These are phyloP conservation scores for Alternaria incomplexa DNA, from an alignment of 2,329 filamentous ascomycete genomes.

Conservation along the genomic window DNA sequence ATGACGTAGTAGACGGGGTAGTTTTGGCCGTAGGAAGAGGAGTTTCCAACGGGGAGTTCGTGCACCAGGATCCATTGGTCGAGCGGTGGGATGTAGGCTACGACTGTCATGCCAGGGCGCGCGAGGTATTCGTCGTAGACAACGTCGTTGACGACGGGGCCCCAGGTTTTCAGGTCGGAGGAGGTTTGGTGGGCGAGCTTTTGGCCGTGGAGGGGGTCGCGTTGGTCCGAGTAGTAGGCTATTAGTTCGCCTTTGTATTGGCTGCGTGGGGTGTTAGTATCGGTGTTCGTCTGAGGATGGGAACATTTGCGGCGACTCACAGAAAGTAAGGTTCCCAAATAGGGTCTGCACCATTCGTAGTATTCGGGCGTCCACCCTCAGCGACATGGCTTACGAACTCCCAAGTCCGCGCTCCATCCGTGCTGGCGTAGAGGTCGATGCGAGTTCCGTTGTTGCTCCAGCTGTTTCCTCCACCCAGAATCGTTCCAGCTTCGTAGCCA, in stretches of 20 bases:
- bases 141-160: conserved; percentile 30
- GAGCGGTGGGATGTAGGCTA: conserved; percentile 24
- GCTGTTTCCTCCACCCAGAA: conserved; percentile 52
- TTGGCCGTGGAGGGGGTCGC: conserved; percentile 30
- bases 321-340: conserved; percentile 34
- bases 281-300: not conserved
- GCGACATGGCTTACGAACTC: conserved; percentile 32
- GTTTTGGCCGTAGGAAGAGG: conserved; percentile 17
- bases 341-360: conserved; percentile 27
- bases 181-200: conserved; percentile 32
- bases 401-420: conserved; percentile 25
- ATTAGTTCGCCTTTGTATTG: conserved; percentile 25
- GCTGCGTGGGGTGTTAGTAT: conserved; percentile 1
- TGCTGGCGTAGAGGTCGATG: conserved; percentile 32
- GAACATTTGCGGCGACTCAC: conserved; percentile 4
- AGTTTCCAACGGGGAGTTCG: conserved; percentile 26
- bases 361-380: conserved; percentile 22
- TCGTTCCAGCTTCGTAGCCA: conserved; percentile 26
- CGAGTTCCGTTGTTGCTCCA: conserved; percentile 55
- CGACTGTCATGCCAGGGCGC: conserved; percentile 32
- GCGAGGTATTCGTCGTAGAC: conserved; percentile 22
- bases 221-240: conserved; percentile 35
- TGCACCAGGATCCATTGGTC: conserved; percentile 32
- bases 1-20: conserved; percentile 33
- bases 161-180: conserved; percentile 26